Evolutionary conservation across 805 yeast species (phyloP).

Genomic region (Candida sonorensis): DNA sequence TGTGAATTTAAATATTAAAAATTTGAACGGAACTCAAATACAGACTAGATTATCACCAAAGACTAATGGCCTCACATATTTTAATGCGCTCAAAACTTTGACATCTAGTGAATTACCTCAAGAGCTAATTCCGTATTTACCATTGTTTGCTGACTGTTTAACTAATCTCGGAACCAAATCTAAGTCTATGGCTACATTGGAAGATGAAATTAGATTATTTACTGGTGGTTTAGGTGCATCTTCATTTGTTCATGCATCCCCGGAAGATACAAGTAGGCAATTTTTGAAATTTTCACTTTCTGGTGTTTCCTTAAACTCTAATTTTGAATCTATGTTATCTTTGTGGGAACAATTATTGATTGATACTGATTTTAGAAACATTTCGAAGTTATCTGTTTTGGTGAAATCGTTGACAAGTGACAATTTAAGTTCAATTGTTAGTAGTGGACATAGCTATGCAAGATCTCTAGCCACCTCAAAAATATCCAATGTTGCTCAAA

Average conservation of each 20-base stretch:
- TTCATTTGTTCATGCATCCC: slow-evolving; percentile 48
- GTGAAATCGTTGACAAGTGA: slow-evolving; percentile 71
- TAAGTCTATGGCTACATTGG: slow-evolving; percentile 71
- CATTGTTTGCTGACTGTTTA: slow-evolving; percentile 72
- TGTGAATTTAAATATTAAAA: slow-evolving; percentile 27
- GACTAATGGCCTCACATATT: slow-evolving; percentile 78
- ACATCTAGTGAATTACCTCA: slow-evolving; percentile 44
- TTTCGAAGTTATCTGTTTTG: slow-evolving; percentile 65
- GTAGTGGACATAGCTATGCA: slow-evolving; percentile 84
- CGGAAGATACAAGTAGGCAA: slow-evolving; percentile 40
- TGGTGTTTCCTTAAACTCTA: slow-evolving; percentile 66
- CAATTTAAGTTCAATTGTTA: slow-evolving; percentile 73
- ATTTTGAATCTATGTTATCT: slow-evolving; percentile 51
- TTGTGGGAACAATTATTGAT: slow-evolving; percentile 64
- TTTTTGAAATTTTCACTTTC: slow-evolving; percentile 48
- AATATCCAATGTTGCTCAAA: slow-evolving; percentile 50
- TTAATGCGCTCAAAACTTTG: slow-evolving; percentile 59
- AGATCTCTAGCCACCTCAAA: slow-evolving; percentile 58
- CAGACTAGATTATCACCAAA: slow-evolving; percentile 28
- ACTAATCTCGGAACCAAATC: slow-evolving; percentile 79
- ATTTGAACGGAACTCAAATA: slow-evolving; percentile 10
- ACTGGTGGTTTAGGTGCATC: slow-evolving; percentile 84
- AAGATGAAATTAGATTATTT: slow-evolving; percentile 70
- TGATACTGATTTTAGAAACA: slow-evolving; percentile 59
- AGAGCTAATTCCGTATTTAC: slow-evolving; percentile 60